Percentiles rank a stretch among this genome's conserved stretches.
Evolutionary conservation across 108 stramenopile species (phyloP).

Genomic region (Stephanodiscus triporus): DNA sequence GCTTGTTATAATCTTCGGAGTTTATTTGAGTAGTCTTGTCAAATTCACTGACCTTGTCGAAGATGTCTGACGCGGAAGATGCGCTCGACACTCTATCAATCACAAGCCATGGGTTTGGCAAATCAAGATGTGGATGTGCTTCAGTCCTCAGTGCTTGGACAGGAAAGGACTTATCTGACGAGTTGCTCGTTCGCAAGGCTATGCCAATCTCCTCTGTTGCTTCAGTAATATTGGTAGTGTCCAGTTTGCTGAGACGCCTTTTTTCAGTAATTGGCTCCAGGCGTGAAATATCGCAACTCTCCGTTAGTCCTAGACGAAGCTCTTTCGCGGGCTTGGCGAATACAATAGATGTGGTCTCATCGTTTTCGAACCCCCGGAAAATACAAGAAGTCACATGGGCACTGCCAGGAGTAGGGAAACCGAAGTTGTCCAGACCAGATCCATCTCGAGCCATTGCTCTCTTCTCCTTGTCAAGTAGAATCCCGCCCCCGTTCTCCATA

Average conservation of each 20-base stretch:
- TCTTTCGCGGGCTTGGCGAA: slow-evolving; percentile 15
- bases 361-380: not conserved
- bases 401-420: not conserved
- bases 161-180: slow-evolving; percentile 13
- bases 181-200: not conserved
- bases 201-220: slow-evolving; percentile 16
- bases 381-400: slow-evolving; percentile 3
- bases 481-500: slow-evolving; percentile 44
- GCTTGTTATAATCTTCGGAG: slow-evolving; percentile 16
- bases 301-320: slow-evolving; percentile 4
- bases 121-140: too few species aligned
- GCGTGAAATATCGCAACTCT: not conserved
- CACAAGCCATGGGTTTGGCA: slow-evolving; percentile 29
- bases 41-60: slow-evolving; percentile 30
- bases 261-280: slow-evolving; percentile 5
- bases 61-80: slow-evolving; percentile 21
- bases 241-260: not conserved
- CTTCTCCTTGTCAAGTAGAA: slow-evolving; percentile 38
- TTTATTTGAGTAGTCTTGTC: slow-evolving; percentile 17
- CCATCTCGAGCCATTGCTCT: slow-evolving; percentile 9
- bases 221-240: slow-evolving; percentile 11
- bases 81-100: slow-evolving; percentile 32
- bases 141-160: slow-evolving; percentile 25
- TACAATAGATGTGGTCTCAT: not conserved
- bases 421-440: slow-evolving; percentile 1